A percentile compares a stretch with the other conserved stretches of the same genome.
Evolutionary conservation across 1,139 yeast genomes (phyloP).

Genomic region (Pichia sp.): DNA sequence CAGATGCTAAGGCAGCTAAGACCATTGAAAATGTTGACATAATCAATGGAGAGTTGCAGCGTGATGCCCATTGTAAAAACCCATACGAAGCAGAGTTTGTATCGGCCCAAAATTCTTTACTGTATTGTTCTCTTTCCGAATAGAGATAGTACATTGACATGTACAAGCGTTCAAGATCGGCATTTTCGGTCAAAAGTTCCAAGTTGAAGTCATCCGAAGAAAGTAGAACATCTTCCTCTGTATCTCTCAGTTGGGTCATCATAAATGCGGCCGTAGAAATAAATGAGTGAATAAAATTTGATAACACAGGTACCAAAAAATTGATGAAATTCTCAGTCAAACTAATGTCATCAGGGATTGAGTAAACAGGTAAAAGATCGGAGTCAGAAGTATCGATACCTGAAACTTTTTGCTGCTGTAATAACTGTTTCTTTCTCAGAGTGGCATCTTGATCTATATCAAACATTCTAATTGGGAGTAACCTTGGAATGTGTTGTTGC

Average conservation of each 20-base stretch:
- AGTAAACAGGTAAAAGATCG: slow-evolving; percentile 27
- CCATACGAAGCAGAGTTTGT: slow-evolving; percentile 63
- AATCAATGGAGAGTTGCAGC: slow-evolving; percentile 78
- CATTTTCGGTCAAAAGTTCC: slow-evolving; percentile 61
- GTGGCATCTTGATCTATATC: slow-evolving; percentile 39
- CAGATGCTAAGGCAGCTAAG: slow-evolving; percentile 68
- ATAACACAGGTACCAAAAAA: slow-evolving; percentile 36
- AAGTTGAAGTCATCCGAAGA: slow-evolving; percentile 46
- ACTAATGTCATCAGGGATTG: slow-evolving; percentile 34
- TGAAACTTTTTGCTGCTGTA: slow-evolving; percentile 23
- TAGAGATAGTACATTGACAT: slow-evolving; percentile 71
- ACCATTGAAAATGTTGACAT: slow-evolving; percentile 78
- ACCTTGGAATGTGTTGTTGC: slow-evolving; percentile 60
- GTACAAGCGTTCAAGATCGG: slow-evolving; percentile 86
- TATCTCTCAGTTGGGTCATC: slow-evolving; percentile 72
- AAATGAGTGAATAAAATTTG: slow-evolving; percentile 54
- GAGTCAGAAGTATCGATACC: slow-evolving; percentile 23
- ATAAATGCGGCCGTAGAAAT: slow-evolving; percentile 74
- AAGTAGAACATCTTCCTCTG: slow-evolving; percentile 77
- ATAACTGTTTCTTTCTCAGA: slow-evolving; percentile 22
- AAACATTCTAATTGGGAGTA: slow-evolving; percentile 42
- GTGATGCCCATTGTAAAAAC: slow-evolving; percentile 82
- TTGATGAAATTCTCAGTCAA: slow-evolving; percentile 30
- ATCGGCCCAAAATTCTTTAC: slow-evolving; percentile 69
- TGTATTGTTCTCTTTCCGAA: slow-evolving; percentile 53